These are phyloP conservation scores for Vigna unguiculata DNA, from an alignment of 306 rosid species.

Conservation along the genomic window DNA sequence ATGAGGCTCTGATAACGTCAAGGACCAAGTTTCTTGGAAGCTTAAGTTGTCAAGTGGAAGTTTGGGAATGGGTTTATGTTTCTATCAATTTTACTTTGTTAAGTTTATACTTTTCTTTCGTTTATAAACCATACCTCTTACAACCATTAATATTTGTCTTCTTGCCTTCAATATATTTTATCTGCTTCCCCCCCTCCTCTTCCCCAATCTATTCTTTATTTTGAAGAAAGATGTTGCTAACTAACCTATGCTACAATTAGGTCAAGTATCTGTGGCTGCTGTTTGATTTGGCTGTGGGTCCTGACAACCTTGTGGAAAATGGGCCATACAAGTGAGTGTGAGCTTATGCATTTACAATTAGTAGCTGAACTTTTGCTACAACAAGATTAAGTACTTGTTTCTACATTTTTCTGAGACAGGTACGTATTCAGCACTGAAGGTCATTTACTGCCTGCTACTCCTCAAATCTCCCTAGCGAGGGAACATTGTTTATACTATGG, in stretches of 20 bases:
- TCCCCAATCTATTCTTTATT: constrained; percentile 7
- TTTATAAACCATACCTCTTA: constrained; percentile 28
- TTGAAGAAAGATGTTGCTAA: constrained; percentile 31
- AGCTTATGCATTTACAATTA: constrained; percentile 39
- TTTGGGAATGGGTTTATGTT: constrained; percentile 13
- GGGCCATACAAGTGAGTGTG: constrained; percentile 94
- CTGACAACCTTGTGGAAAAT: constrained; percentile 93
- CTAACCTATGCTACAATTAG: constrained; percentile 53
- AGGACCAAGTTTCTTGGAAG: constrained; percentile 10
- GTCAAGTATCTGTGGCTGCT: constrained; percentile 99
- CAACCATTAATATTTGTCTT: constrained; percentile 1
- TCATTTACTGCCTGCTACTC: constrained; percentile 90
- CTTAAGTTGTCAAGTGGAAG: constrained; percentile 19
- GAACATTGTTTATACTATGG: constrained; percentile 89
- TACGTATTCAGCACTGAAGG: constrained; percentile 97
- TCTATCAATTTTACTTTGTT: constrained; percentile 13
- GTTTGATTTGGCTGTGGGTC: constrained; percentile 93
- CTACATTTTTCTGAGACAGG: constrained; percentile 52
- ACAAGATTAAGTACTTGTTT: constrained; percentile 30
- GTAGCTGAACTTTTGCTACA: constrained; percentile 15
- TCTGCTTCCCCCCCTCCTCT: neutral
- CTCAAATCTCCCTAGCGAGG: constrained; percentile 76
- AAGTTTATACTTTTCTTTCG: constrained; percentile 26
- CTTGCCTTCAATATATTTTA: constrained; percentile 19
- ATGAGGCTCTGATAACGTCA: constrained; percentile 9